phyloP scores from a whole-genome alignment of 306 rosid species.

The Dicorynia guianensis region DNA sequence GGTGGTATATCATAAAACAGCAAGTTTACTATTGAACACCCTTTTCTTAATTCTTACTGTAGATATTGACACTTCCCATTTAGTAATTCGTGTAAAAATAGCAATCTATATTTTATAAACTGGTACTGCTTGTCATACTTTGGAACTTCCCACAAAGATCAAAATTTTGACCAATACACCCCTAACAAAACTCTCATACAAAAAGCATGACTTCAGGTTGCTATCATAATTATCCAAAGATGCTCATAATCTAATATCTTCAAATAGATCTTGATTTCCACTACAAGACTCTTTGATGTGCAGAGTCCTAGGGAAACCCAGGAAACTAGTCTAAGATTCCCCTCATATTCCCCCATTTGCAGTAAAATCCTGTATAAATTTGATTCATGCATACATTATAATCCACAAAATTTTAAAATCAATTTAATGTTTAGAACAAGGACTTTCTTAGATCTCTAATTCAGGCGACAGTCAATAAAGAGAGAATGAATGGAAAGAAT shows the following conservation, averaged over 20 bases:
- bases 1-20: no score
- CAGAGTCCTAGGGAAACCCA: no score
- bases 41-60: not conserved
- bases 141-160: not conserved
- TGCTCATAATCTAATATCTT: no score
- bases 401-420: no score
- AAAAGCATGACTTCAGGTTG: not conserved
- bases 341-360: no score
- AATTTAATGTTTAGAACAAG: not conserved
- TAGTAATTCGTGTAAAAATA: not conserved
- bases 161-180: not conserved
- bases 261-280: no score
- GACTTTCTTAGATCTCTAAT: not conserved
- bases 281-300: no score
- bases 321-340: no score
- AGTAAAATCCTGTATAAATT: no score
- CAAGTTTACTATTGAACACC: constrained; percentile 24
- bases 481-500: not conserved
- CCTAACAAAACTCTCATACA: not conserved
- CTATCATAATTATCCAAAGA: no score
- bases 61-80: not conserved
- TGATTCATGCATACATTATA: no score
- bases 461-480: not conserved
- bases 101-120: not conserved
- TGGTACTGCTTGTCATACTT: not conserved